Evolutionary conservation across 768 basidiomycete species (phyloP).

Genomic region (Collybia sordida): DNA sequence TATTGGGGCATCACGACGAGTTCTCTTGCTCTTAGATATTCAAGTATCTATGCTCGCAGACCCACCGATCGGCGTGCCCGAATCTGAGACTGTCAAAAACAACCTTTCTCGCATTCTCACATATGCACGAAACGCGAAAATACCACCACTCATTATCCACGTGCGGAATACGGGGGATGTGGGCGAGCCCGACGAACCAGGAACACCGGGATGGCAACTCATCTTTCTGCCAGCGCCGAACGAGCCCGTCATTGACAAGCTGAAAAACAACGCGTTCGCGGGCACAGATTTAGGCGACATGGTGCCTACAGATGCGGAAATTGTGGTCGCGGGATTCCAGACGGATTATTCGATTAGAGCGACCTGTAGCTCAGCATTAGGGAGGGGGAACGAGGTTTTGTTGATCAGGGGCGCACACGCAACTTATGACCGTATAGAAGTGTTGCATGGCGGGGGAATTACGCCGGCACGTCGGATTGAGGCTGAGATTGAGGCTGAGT

Average conservation of each 20-base stretch:
- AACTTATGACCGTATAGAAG: slow-evolving; percentile 66
- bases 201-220: slow-evolving; percentile 61
- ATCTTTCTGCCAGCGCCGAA: slow-evolving; percentile 47
- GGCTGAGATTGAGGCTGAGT: slow-evolving; percentile 60
- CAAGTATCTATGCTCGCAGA: slow-evolving; percentile 50
- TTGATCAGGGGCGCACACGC: slow-evolving; percentile 65
- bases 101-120: slow-evolving; percentile 52
- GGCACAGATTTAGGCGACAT: slow-evolving; percentile 53
- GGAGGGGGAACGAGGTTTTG: slow-evolving; percentile 64
- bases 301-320: slow-evolving; percentile 53
- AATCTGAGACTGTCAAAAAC: slow-evolving; percentile 35
- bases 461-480: slow-evolving; percentile 54
- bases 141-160: slow-evolving; percentile 61
- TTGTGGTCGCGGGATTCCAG: slow-evolving; percentile 66
- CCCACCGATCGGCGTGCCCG: slow-evolving; percentile 51
- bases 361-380: slow-evolving; percentile 62
- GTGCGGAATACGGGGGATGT: slow-evolving; percentile 64
- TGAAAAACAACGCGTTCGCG: slow-evolving; percentile 69
- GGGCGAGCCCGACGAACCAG: slow-evolving; percentile 60
- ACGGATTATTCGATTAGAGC: slow-evolving; percentile 62
- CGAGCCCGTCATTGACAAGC: slow-evolving; percentile 64
- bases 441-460: slow-evolving; percentile 54
- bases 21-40: slow-evolving; percentile 60
- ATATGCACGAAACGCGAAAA: slow-evolving; percentile 45
- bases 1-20: slow-evolving; percentile 28